Base-by-base conservation (phyloP, 2,329 filamentous ascomycete species). In the Stagonosporopsis tanaceti region DNA sequence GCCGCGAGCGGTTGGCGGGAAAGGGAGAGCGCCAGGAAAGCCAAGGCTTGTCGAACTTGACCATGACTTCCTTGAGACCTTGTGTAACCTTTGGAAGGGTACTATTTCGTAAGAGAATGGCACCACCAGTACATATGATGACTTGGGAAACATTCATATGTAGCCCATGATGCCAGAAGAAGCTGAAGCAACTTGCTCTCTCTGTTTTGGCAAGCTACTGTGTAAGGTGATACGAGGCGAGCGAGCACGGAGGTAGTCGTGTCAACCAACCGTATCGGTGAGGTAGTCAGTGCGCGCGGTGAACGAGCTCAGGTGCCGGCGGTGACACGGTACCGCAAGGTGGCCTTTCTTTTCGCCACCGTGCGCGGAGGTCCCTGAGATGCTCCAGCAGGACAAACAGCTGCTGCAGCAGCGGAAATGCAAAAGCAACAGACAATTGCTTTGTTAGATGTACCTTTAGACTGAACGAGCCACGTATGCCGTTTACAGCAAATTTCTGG, bases 311-410 rank as follows among this genome's bases (percentile, higher is more conserved):
- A 51, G 53, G 58, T 39, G 28, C 41, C 45, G 50, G 54, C 57
- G 53, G 53, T 57, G 57, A 50, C 50, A 61, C 44, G 20, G 20
- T 47, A 32, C 30, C 50, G 62, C 54, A 62, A 65, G 55, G 55
- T 65, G 62, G 55, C 62, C 60, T 65, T 45, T 65, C 60, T 65
- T 45, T 65, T 61, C 50, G 60, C 58, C 60, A 60, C 60, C 55
- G 57, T 64, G 62, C 60, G 53, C 58, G 58, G 47, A 54, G 44
- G 50, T 52, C 44, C 37, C 39, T 54, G 46, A 55, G 55, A 47
- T 50, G 53, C 59, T 53, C 34, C 32, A 35, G 37, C 45, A 53
- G 25, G 44, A 27, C 37, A 38, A 45, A 50, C 12, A 17, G 30
- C 44, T 37, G 34, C 27, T 17, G 37, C 14, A 25, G 27, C 28